Evolutionary conservation across 2,329 filamentous ascomycete genomes (phyloP).

Genomic region (Fusarium pseudoanthophilum): DNA sequence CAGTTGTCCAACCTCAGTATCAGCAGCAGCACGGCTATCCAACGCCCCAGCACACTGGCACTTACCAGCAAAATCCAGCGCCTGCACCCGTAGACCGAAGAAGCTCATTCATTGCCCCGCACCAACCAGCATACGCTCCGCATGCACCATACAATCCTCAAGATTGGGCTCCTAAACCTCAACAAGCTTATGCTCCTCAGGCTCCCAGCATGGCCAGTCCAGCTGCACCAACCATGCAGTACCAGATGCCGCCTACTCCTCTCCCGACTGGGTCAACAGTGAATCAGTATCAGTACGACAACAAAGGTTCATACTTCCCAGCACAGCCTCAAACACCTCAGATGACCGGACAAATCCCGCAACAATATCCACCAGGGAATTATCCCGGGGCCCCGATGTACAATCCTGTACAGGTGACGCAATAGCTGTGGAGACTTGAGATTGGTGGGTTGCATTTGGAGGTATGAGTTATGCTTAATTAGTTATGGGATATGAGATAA

Average conservation of each 20-base stretch:
- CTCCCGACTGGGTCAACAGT: not conserved
- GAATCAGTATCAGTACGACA: not conserved
- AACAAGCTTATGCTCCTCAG: not conserved
- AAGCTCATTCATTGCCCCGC: not conserved
- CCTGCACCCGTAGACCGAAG: not conserved
- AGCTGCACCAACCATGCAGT: not conserved
- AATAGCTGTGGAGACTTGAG: not conserved
- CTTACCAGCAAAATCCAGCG: not conserved
- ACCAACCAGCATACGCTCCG: not conserved
- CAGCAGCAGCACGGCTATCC: not conserved
- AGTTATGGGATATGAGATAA: not conserved
- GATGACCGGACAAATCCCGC: not conserved
- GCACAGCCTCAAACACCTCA: not conserved
- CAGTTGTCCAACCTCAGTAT: not conserved
- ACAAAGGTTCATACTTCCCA: constrained; percentile 10
- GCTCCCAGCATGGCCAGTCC: fast-evolving
- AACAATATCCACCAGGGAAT: not conserved
- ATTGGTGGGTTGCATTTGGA: not conserved
- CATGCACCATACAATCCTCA: constrained; percentile 27
- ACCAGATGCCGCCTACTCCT: constrained; percentile 13
- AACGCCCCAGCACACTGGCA: not conserved
- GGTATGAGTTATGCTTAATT: not conserved
- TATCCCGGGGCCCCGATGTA: constrained; percentile 14
- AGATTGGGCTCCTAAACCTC: constrained; percentile 8
- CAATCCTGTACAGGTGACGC: not conserved